Evolutionary conservation across 2,329 filamentous ascomycete species (phyloP), one percentile per base, ranked within the genome.

Genomic region (Pestalotiopsis fici): DNA sequence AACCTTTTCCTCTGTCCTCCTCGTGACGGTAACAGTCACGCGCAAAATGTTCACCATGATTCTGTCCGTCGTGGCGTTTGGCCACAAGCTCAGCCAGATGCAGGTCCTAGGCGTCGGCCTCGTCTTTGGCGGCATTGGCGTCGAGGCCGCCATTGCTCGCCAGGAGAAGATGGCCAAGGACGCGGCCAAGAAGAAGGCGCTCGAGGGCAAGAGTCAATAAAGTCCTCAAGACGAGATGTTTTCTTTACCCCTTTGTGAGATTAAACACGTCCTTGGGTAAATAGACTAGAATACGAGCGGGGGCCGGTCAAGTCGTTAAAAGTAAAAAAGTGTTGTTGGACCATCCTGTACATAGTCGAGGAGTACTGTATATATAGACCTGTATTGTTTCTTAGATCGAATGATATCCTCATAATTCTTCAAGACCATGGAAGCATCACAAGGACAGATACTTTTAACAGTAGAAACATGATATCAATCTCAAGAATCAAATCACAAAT

Each of bases 41-140:
- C 88, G 96, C 76, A 99, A 99, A 84, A 99, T 99, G 96, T 88
- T 98, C 78, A 98, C 95, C 72, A 99, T 99, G 96, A 93, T 98
- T 68, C 86, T 98, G 64, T 97, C 94, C 65, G 96, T 99, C 31
- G 85, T 98, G 69, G 94, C 94, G 82, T 99, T 98, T 78, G 96
- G 96, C 31, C 96, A 99, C 80, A 88, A 87, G 70, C 86, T 99
- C 61, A 92, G 89, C 31, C 82, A 84, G n/a, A 97, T 95, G 87
- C 96, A 99, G 82, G 97, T 95, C 93, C 83, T 97, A 6, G 96
- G 96, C 70, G 95, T 99, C 37, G 91, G 88, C 0, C 84, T 99
- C 67, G 96, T 99, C 9, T 99, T 99, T 83, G 94, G 95, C 28
- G 96, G 95, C 64, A 95, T 99, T 76, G 96, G 94, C 35, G 93